Conservation (phyloP, 257 asterid genomes). For the Ilex asprella region DNA sequence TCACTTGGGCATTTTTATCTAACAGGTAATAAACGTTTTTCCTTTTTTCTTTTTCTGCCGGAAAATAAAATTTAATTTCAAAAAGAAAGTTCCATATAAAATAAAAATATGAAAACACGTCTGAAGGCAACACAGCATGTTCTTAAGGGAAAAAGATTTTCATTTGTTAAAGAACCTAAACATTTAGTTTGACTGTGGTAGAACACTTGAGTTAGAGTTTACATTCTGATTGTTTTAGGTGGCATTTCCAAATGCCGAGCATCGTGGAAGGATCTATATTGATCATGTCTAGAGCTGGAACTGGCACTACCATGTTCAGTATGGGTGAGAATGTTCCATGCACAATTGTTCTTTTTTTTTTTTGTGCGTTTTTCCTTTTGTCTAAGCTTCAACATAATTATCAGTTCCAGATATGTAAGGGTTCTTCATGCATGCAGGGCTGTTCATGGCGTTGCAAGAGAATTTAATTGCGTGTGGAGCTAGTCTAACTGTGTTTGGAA, state of each 20-base stretch:
- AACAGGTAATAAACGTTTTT: slow-evolving; percentile 29
- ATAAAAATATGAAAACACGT: too few relatives aligned
- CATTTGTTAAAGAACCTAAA: too few relatives aligned
- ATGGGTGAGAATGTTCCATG: slow-evolving; percentile 38
- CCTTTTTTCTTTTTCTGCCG: too few relatives aligned
- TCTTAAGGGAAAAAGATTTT: too few relatives aligned
- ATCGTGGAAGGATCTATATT: slow-evolving; percentile 54
- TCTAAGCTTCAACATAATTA: background rate
- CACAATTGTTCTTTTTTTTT: too few relatives aligned
- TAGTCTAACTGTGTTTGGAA: slow-evolving; percentile 29
- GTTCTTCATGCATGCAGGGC: slow-evolving; percentile 31
- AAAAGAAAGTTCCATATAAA: too few relatives aligned
- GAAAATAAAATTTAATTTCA: too few relatives aligned
- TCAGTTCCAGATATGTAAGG: background rate
- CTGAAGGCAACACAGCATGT: too few relatives aligned
- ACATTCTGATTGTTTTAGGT: slow-evolving; percentile 25
- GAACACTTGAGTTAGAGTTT: background rate
- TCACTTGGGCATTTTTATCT: slow-evolving; percentile 53
- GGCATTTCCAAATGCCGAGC: slow-evolving; percentile 56
- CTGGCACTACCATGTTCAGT: slow-evolving; percentile 69
- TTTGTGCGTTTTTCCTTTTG: background rate
- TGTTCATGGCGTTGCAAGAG: slow-evolving; percentile 74
- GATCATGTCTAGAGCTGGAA: slow-evolving; percentile 73
- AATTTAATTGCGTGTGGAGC: slow-evolving; percentile 52
- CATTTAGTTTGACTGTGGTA: too few relatives aligned